A percentile compares a stretch with the other conserved stretches of the same genome.
These are phyloP conservation scores for Curvularia sp. DNA, from an alignment of 2,329 filamentous ascomycete genomes.

Conservation along the genomic window DNA sequence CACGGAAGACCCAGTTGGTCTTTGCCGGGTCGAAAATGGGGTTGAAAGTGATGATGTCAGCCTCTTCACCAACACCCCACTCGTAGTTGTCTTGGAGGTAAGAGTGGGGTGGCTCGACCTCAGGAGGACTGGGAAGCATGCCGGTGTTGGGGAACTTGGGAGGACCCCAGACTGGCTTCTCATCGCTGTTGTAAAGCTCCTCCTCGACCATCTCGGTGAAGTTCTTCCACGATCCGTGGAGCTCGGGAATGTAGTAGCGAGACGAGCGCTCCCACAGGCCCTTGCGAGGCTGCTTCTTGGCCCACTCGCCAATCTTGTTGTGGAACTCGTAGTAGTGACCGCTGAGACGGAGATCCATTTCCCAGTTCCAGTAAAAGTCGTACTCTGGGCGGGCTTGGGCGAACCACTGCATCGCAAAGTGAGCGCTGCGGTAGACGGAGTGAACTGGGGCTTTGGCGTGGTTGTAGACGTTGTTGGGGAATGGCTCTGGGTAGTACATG, in stretches of 20 bases:
- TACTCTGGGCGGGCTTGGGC: slow-evolving; percentile 59
- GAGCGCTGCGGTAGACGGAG: slow-evolving; percentile 78
- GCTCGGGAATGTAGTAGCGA: slow-evolving; percentile 73
- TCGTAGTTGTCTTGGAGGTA: slow-evolving; percentile 70
- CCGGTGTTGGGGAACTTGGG: slow-evolving; percentile 56
- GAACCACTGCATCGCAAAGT: slow-evolving; percentile 61
- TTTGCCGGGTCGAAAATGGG: slow-evolving; percentile 79
- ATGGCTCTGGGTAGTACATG: slow-evolving; percentile 84
- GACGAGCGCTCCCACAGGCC: slow-evolving; percentile 77
- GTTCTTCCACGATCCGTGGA: slow-evolving; percentile 71
- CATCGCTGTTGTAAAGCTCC: slow-evolving; percentile 58
- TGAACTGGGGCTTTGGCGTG: slow-evolving; percentile 73
- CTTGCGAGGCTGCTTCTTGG: slow-evolving; percentile 71
- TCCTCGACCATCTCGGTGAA: slow-evolving; percentile 71
- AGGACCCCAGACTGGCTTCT: slow-evolving; percentile 70
- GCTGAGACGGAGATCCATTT: slow-evolving; percentile 82
- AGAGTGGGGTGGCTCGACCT: slow-evolving; percentile 66
- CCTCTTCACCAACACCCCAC: slow-evolving; percentile 79
- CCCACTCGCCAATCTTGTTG: slow-evolving; percentile 69
- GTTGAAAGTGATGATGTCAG: slow-evolving; percentile 75
- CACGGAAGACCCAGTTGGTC: slow-evolving; percentile 75
- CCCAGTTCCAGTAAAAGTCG: slow-evolving; percentile 79
- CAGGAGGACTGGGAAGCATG: slow-evolving; percentile 65
- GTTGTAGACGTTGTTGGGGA: slow-evolving; percentile 74
- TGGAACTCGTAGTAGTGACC: slow-evolving; percentile 86